These are phyloP conservation scores for Misopates orontium DNA, from an alignment of 257 asterid species.

Conservation along the genomic window DNA sequence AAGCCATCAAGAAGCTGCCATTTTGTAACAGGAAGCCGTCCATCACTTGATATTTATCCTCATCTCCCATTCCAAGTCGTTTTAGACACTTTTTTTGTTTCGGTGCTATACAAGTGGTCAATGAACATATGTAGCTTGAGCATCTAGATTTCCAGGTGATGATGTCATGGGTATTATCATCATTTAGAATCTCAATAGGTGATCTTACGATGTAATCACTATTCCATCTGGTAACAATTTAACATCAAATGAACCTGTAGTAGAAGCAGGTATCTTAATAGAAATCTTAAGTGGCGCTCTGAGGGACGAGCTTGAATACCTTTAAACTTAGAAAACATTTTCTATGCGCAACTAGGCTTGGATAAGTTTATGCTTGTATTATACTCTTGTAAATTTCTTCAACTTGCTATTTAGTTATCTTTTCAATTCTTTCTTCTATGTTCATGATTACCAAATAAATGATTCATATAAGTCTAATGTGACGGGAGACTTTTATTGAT, in stretches of 20 bases:
- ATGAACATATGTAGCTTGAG: slow-evolving; percentile 9
- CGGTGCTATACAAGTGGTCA: slow-evolving; percentile 2
- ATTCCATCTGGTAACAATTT: background rate
- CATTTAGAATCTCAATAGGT: slow-evolving; percentile 23
- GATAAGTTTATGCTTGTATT: slow-evolving; percentile 2
- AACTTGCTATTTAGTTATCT: background rate
- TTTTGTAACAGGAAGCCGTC: slow-evolving; percentile 10
- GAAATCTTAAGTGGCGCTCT: slow-evolving; percentile 25
- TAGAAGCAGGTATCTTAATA: background rate
- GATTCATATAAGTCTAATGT: slow-evolving; percentile 23
- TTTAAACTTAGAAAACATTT: background rate
- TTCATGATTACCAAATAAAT: slow-evolving; percentile 21
- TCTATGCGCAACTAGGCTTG: background rate
- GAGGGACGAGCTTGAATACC: slow-evolving; percentile 12
- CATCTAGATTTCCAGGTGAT: slow-evolving; percentile 2
- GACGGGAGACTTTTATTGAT: slow-evolving; percentile 12
- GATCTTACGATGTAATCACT: slow-evolving; percentile 5
- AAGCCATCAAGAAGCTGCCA: background rate
- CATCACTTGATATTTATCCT: background rate
- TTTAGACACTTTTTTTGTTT: background rate
- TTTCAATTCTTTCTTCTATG: background rate
- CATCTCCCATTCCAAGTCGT: background rate
- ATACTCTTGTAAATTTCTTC: slow-evolving; percentile 6
- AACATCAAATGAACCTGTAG: background rate
- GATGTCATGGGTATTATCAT: slow-evolving; percentile 16